These are phyloP conservation scores for Inga leiocalycina DNA, from an alignment of 306 rosid species.

Conservation along the genomic window DNA sequence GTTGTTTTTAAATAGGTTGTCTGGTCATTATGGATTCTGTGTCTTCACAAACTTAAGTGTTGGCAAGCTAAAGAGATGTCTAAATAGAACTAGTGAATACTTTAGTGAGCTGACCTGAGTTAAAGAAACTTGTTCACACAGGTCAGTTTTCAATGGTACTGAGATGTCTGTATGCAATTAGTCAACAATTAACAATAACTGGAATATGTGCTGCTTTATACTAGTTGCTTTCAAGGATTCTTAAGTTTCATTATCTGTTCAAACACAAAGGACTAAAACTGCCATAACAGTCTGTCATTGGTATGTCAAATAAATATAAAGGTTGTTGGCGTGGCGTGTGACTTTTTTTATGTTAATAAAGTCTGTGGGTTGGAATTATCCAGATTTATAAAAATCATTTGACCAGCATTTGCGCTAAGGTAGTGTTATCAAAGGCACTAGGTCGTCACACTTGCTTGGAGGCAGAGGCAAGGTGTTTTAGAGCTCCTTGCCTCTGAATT, in stretches of 20 bases:
- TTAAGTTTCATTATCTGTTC: conserved; percentile 1
- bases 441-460: not conserved
- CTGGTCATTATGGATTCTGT: conserved; percentile 22
- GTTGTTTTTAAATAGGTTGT: conserved; percentile 10
- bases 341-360: not conserved
- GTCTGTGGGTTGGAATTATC: not conserved
- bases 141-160: not conserved
- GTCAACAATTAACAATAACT: conserved; percentile 5
- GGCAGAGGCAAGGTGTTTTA: not conserved
- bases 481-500: not conserved
- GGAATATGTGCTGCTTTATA: conserved; percentile 10
- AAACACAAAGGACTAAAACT: not conserved
- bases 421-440: not conserved
- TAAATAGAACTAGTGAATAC: conserved; percentile 7
- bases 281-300: not conserved
- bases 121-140: not conserved
- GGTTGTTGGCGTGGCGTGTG: not conserved
- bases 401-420: not conserved
- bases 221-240: not conserved
- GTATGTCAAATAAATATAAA: not conserved
- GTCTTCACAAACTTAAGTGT: conserved; percentile 20
- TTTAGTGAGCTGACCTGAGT: conserved; percentile 1
- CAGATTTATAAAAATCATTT: not conserved
- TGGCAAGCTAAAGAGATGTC: conserved; percentile 17
- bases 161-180: not conserved